These are phyloP conservation scores for Hemerocallis citrina DNA, from an alignment of 106 monocot genomes.

Conservation along the genomic window DNA sequence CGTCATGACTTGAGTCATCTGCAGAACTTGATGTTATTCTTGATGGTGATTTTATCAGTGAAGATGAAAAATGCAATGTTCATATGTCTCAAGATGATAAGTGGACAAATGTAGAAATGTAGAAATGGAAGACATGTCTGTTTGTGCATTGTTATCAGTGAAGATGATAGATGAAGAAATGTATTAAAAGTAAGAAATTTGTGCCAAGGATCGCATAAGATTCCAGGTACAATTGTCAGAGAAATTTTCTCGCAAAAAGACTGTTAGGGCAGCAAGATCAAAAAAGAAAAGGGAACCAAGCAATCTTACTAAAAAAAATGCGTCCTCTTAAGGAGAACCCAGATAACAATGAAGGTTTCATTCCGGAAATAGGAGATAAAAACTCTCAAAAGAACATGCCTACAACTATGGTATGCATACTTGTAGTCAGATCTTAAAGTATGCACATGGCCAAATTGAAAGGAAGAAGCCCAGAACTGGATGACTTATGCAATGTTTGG, in stretches of 20 bases:
- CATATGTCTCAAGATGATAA: too few relatives aligned
- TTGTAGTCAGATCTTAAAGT: conserved; percentile 79
- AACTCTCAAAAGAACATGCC: conserved; percentile 45
- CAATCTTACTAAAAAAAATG: conserved; percentile 46
- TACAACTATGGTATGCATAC: conserved; percentile 69
- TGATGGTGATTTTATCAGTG: too few relatives aligned
- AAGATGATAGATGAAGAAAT: too few relatives aligned
- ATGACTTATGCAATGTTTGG: conserved; percentile 72
- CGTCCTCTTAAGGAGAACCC: conserved; percentile 48
- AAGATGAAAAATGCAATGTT: too few relatives aligned
- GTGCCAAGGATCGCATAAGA: too few relatives aligned
- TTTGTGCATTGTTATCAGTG: too few relatives aligned
- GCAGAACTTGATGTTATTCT: too few relatives aligned
- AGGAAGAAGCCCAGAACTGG: conserved; percentile 57
- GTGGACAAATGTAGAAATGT: too few relatives aligned
- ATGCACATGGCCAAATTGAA: conserved; percentile 98
- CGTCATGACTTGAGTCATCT: too few relatives aligned
- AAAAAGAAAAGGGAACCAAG: conserved; percentile 37
- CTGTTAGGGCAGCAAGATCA: conserved; percentile 10
- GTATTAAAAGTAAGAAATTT: too few relatives aligned
- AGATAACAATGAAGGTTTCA: conserved; percentile 49
- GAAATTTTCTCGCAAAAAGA: conserved; percentile 64
- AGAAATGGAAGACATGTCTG: too few relatives aligned
- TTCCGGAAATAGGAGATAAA: conserved; percentile 70
- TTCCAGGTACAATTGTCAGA: conserved; percentile 53